Base-by-base conservation (phyloP, 257 asterid species). In the Nemophila menziesii region DNA sequence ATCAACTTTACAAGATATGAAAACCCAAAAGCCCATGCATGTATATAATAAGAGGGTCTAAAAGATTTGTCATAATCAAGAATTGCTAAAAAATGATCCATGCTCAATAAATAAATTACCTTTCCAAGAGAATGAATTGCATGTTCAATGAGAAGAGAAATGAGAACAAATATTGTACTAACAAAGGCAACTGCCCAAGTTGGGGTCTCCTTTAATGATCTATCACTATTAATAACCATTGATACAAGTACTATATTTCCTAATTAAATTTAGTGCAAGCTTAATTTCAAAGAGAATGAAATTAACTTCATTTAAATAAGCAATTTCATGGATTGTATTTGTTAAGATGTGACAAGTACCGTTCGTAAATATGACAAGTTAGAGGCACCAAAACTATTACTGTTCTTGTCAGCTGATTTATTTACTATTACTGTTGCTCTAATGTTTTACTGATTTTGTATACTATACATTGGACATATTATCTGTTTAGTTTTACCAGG, bases 111-210 rank as follows among this genome's bases (percentile, higher is more conserved):
- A 41, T 13, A 14, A 39, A 5, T 6, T 55, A 77, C 94, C 80
- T 72, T 74, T 19, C 64, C 78, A 46, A 83, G 81, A 20, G 69
- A 67, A 48, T 79, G 75, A 29, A 83, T 83, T 4, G 79, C 81
- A 29, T 77, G 90, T 51, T 84, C 95, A 20, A 83, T 67, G 4
- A 58, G 39, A 26, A 84, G 38, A 10, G 95, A 84, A 5, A 79
- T 62, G 52, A 71, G 27, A 21, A 79, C 68, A 45, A 83, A 72
- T 10, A 72, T 70, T 1, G 86, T 77, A 41, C 79, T 72, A 36
- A 84, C 95, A 14, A 62, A 54, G 13, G 93, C 95, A 22, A 84
- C 83, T 8, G 95, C 80, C 95, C 95, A 84, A 0, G 95, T 84
- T 5, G 95, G 74, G 33, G 95, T 84, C 46, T 74, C 71, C 49